Percentiles rank a stretch among this genome's conserved stretches.
Evolutionary conservation across 768 basidiomycete genomes (phyloP).

Genomic region (Megacollybia marginata): DNA sequence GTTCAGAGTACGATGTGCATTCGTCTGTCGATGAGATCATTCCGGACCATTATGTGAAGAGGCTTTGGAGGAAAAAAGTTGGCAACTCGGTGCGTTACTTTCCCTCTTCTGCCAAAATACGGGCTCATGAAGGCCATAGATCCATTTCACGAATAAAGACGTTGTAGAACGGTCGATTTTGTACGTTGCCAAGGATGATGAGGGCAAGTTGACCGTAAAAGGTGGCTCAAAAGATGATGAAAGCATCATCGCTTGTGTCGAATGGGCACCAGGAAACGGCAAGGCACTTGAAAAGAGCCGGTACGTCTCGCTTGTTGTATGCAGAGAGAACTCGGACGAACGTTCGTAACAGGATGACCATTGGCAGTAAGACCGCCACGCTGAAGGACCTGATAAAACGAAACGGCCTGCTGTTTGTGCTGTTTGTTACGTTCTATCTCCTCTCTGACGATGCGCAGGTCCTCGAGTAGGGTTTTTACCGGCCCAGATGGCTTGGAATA

Average conservation of each 20-base stretch:
- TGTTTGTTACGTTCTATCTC: not conserved
- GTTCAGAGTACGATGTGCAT: slow-evolving; percentile 2
- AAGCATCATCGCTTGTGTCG: not conserved
- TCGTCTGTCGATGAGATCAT: not conserved
- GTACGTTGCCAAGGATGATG: slow-evolving; percentile 1
- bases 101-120: not conserved
- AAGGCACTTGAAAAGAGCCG: slow-evolving; percentile 7
- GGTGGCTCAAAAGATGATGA: not conserved
- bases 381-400: slow-evolving; percentile 7
- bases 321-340: not conserved
- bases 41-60: slow-evolving; percentile 9
- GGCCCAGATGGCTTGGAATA: slow-evolving; percentile 9
- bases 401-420: slow-evolving; percentile 2
- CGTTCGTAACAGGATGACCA: slow-evolving; percentile 1
- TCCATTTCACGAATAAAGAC: slow-evolving; percentile 8
- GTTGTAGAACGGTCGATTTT: slow-evolving; percentile 6
- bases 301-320: not conserved
- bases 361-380: not conserved
- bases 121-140: not conserved
- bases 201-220: not conserved
- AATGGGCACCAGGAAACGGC: not conserved
- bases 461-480: slow-evolving; percentile 2
- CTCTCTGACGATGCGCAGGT: not conserved
- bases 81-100: not conserved
- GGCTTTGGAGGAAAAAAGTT: slow-evolving; percentile 6